phyloP scores from a whole-genome alignment of 2,329 filamentous ascomycete genomes.

The Graphiopsis chlorocephala region DNA sequence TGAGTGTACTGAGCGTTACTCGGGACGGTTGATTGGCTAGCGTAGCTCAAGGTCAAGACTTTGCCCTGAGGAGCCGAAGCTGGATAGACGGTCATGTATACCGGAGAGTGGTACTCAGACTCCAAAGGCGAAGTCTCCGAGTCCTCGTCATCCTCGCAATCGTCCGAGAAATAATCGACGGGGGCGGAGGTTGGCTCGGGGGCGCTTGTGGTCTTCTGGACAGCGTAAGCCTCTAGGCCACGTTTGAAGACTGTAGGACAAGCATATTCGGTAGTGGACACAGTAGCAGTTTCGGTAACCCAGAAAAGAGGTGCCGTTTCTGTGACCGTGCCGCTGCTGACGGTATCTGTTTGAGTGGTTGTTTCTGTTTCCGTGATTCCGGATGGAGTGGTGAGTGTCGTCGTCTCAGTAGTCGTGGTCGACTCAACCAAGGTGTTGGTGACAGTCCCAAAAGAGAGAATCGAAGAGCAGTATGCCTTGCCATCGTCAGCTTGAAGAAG shows the following conservation, averaged over 20 bases:
- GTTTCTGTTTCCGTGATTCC: not conserved
- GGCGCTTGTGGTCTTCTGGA: not conserved
- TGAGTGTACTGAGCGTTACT: not conserved
- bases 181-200: not conserved
- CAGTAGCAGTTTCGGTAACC: not conserved
- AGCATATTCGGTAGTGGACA: not conserved
- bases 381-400: not conserved
- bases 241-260: not conserved
- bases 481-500: not conserved
- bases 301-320: not conserved
- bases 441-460: not conserved
- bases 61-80: conserved; percentile 3
- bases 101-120: not conserved
- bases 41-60: not conserved
- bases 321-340: not conserved
- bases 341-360: not conserved
- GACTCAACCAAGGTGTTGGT: not conserved
- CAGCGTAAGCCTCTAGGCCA: not conserved
- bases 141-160: not conserved
- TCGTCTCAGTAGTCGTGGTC: not conserved
- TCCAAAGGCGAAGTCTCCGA: not conserved
- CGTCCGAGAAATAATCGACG: not conserved
- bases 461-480: not conserved
- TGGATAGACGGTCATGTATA: not conserved
- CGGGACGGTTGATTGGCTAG: not conserved